Percentiles rank a stretch among this genome's conserved stretches.
phyloP scores from a whole-genome alignment of 2,329 filamentous ascomycete genomes.

The Aspergillus fijiensis region DNA sequence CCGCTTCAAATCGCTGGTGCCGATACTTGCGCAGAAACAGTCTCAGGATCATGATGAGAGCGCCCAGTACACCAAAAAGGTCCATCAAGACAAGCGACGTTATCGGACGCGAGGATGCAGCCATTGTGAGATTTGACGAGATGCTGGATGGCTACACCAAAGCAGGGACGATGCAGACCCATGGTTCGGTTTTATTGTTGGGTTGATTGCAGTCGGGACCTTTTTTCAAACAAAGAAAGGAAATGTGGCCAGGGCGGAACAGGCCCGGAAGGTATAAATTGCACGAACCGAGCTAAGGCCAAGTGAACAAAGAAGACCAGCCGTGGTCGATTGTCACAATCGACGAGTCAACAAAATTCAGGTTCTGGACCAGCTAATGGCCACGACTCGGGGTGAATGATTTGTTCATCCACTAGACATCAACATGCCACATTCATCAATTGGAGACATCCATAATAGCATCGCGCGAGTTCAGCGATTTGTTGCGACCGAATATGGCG shows the following conservation, averaged over 20 bases:
- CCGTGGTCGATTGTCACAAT: not conserved
- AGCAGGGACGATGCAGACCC: not conserved
- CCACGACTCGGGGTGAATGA: not conserved
- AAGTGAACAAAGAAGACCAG: not conserved
- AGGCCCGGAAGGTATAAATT: not conserved
- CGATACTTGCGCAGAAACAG: constrained; percentile 13
- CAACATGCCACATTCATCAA: not conserved
- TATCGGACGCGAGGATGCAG: not conserved
- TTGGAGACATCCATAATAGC: not conserved
- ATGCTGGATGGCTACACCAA: not conserved
- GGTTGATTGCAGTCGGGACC: not conserved
- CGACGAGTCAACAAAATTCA: not conserved
- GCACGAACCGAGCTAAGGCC: not conserved
- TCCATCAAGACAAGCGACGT: constrained; percentile 9
- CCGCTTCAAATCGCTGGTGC: constrained; percentile 12
- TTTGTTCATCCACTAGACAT: not conserved
- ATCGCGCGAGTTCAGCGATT: not conserved
- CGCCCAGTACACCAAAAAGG: constrained; percentile 8
- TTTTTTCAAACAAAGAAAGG: not conserved
- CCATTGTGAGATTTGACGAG: not conserved
- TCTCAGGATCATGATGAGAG: constrained; percentile 10
- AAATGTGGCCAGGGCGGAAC: not conserved
- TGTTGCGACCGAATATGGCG: not conserved
- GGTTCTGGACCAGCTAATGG: not conserved
- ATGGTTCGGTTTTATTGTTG: not conserved